Base-by-base conservation (phyloP, 495 filamentous ascomycete species). In the Niebla homalea region DNA sequence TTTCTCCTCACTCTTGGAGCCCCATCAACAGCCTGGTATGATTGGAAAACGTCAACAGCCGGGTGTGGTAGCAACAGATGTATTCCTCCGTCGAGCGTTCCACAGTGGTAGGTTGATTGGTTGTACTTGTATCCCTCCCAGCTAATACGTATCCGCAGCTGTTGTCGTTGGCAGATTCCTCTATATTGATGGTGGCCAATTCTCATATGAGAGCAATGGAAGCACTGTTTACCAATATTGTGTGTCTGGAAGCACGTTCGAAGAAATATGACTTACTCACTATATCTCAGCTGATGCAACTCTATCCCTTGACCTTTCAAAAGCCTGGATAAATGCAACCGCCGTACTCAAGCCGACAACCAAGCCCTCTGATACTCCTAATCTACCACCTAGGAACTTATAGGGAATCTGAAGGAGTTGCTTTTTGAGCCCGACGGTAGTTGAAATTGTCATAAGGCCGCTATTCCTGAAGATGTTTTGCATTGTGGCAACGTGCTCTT, bases 161-260 rank as follows among this genome's bases (percentile, higher is more conserved):
- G 36, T 44, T 36, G 47, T 60, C 3, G 54, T 18, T 18, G 44
- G 40, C 8, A 37, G 51, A 14, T 57, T 10, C 25, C 40, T 60
- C 1, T 60, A 60, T 32, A 57, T 60, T 36, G 50, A 56, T 14
- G 57, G 54, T 15, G 57, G 57, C 0, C 46, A 57, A 11, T 43
- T 54, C 21, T 51, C 54, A 5, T 57, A 51, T 21, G n/a, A 46
- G 4, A 41, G 5, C 7, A 48, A 52, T 38, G 57, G 48, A 10
- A 42, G 35, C 8, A 15, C 47, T 4, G 25, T 46, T 10, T 48
- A 52, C 32, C 18, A 49, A 36, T 55, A 48, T 14, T 14, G 49
- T 58, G 26, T 18, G 43, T 38, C 18, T 4, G 8, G 3, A 2
- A 22, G 32, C n/a, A 10, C 5, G 8, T 5, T 22, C 10, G n/a